phyloP scores from a whole-genome alignment of 192 early-diverging fungal species.

The Diversispora eburnea region DNA sequence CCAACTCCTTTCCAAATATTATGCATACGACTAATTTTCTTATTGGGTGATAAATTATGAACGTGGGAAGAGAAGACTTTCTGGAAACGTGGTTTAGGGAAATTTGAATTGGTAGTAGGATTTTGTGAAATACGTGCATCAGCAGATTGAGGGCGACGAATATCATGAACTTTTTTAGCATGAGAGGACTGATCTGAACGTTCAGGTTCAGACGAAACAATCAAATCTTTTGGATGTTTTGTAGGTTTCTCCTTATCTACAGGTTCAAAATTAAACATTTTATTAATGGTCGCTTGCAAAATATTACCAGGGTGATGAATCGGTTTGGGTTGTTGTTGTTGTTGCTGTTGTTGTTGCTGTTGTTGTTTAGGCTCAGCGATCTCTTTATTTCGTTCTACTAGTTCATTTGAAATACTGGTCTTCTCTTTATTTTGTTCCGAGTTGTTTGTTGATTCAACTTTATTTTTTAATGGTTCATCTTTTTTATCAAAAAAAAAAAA shows the following conservation, averaged over 20 bases:
- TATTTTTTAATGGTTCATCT: too few species aligned
- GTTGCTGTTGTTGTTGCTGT: too few species aligned
- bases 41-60: background rate
- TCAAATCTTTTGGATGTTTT: background rate
- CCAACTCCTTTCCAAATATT: slow-evolving; percentile 20
- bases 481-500: too few species aligned
- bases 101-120: background rate
- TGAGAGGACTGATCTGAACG: background rate
- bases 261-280: slow-evolving; percentile 12
- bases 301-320: background rate
- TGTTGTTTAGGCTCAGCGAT: too few species aligned
- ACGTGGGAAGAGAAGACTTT: background rate
- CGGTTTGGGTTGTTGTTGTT: too few species aligned
- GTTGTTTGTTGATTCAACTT: too few species aligned
- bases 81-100: slow-evolving; percentile 1
- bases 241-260: background rate
- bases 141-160: background rate
- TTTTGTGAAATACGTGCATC: too few species aligned
- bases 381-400: too few species aligned
- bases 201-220: background rate
- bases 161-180: background rate
- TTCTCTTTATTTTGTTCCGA: too few species aligned
- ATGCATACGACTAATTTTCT: background rate
- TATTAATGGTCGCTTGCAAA: background rate
- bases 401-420: too few species aligned